A percentile compares a stretch with the other conserved stretches of the same genome.
Conservation (phyloP, 148 eudicot species). For the Polygonum maritimum region DNA sequence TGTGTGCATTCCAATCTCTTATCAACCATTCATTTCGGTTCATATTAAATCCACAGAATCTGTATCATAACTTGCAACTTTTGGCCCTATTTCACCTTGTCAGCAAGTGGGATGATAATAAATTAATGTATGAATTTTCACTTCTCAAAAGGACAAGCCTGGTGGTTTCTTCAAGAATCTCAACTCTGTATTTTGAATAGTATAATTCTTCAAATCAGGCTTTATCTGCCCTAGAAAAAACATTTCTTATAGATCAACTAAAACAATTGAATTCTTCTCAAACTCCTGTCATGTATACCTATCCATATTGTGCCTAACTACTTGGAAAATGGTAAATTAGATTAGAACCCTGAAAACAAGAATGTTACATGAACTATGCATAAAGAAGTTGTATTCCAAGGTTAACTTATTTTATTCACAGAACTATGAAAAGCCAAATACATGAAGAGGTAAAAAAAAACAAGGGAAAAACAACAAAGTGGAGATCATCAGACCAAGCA, state of each 20-base stretch:
- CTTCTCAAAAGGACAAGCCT: constrained; percentile 24
- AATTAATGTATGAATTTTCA: background rate
- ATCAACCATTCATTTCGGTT: constrained; percentile 7
- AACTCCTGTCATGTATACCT: background rate
- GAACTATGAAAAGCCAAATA: background rate
- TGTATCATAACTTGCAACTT: background rate
- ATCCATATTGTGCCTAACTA: background rate
- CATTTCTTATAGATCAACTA: background rate
- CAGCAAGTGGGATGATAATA: background rate
- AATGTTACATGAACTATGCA: too few relatives aligned
- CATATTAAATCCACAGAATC: background rate
- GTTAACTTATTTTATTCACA: constrained; percentile 12
- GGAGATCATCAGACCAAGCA: background rate
- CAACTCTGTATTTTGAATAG: constrained; percentile 3
- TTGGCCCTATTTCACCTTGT: constrained; percentile 4
- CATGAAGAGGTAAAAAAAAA: constrained; percentile 8
- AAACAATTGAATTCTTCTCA: background rate
- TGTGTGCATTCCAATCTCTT: constrained; percentile 8
- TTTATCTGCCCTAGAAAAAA: constrained; percentile 1
- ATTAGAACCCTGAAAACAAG: too few relatives aligned
- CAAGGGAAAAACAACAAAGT: background rate
- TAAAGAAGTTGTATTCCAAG: background rate
- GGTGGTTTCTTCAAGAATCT: constrained; percentile 30
- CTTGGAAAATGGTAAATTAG: background rate
- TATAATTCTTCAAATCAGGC: constrained; percentile 1